Percentiles rank a stretch among this genome's conserved stretches.
Conservation (phyloP, 2,329 filamentous ascomycete species). For the Colletotrichum falcatum region DNA sequence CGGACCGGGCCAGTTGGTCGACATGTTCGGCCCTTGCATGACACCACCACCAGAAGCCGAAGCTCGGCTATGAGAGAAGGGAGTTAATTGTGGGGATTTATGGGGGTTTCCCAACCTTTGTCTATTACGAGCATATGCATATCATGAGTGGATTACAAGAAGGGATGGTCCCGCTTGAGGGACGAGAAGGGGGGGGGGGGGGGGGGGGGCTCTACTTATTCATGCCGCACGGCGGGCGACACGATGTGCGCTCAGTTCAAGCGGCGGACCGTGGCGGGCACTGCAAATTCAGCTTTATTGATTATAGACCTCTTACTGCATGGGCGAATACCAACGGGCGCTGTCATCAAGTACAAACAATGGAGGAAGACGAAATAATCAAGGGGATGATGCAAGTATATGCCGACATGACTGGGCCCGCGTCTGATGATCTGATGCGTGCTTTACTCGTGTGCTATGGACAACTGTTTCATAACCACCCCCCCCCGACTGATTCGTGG, state of each 20-base stretch:
- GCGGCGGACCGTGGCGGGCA: neutral
- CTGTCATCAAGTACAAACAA: neutral
- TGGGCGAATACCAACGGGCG: neutral
- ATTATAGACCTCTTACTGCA: too few relatives aligned
- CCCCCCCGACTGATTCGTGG: neutral
- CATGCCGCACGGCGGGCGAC: neutral
- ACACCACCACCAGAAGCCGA: slow-evolving; percentile 14
- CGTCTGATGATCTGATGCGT: neutral
- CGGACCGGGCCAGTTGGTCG: neutral
- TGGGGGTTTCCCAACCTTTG: too few relatives aligned
- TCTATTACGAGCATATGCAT: neutral
- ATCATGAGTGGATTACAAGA: neutral
- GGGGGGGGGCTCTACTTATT: neutral
- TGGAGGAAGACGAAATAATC: accelerated
- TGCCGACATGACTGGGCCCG: neutral
- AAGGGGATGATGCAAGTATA: neutral
- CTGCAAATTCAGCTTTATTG: neutral
- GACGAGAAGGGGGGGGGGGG: too few relatives aligned
- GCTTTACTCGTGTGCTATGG: neutral
- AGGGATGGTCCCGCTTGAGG: too few relatives aligned
- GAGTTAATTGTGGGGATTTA: too few relatives aligned
- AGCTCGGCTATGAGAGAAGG: slow-evolving; percentile 3
- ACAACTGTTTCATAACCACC: neutral
- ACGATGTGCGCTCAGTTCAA: neutral
- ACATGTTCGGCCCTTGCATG: neutral